Base-by-base conservation (phyloP, 2,329 filamentous ascomycete species). In the Boeremia lycopersici region DNA sequence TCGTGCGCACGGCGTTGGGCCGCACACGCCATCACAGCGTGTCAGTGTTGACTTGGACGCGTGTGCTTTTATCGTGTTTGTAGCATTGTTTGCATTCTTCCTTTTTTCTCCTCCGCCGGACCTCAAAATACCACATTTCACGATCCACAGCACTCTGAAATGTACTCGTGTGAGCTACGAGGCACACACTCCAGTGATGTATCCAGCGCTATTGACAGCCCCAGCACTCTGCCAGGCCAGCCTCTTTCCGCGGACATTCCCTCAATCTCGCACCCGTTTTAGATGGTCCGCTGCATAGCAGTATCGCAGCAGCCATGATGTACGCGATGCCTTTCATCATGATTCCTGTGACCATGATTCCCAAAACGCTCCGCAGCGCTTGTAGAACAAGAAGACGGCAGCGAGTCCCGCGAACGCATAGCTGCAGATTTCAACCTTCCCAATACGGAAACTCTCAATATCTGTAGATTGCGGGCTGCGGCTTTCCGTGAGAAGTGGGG, bases 221-320 rank as follows among this genome's bases (percentile, higher is more conserved):
- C 47, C 53, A 19, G 38, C 50, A 51, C 33, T 9, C 5, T 15
- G 13, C 9, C 31, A 38, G 49, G 44, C 45, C 49, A 38, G 54
- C 49, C 49, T 53, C 54, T 57, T 53, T 39, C 29, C 45, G 34
- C 29, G 54, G 44, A 35, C 19, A 9, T 31, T 54, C 12, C n/a
- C 11, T 41, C 2, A 19, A 13, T 60, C 55, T 68, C 12, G 64
- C 65, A 68, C 60, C 65, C 65, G 56, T 44, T 68, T 67, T 68
- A 68, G 65, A 64, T 67, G 65, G 53, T 33, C 51, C 30, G 54
- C 60, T 35, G 53, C 57, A 65, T 43, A 52, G 56, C 47, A 54
- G 50, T 38, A 39, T 23, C 54, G 52, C 40, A 50, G 61, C 49
- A 60, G 61, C 55, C 65, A 67, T 67, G 65, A 68, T 68, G 65